phyloP scores from a whole-genome alignment of 1,139 yeast genomes.

The Arxiozyma telluris region DNA sequence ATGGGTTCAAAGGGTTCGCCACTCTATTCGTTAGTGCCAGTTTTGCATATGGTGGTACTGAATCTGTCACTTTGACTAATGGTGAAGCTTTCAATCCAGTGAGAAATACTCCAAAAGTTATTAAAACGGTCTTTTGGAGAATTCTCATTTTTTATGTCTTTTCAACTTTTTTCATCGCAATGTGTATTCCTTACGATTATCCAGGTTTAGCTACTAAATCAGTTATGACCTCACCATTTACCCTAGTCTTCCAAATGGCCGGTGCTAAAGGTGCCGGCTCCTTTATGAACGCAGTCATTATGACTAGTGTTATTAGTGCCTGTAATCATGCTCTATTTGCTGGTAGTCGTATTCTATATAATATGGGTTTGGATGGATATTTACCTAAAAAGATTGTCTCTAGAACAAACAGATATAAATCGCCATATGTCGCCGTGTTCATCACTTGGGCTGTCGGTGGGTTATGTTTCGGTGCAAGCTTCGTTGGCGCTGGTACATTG shows the following conservation, averaged over 20 bases:
- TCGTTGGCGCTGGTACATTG: constrained; percentile 31
- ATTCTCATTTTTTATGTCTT: constrained; percentile 39
- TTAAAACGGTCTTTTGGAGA: constrained; percentile 51
- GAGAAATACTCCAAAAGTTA: constrained; percentile 48
- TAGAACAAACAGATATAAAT: constrained; percentile 37
- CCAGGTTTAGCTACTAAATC: constrained; percentile 35
- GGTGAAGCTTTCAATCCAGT: constrained; percentile 58
- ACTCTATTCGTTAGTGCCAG: constrained; percentile 46
- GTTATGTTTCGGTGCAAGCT: constrained; percentile 32
- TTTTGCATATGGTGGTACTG: constrained; percentile 63
- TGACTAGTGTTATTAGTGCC: constrained; percentile 44
- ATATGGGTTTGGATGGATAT: constrained; percentile 41
- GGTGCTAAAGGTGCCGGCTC: constrained; percentile 38
- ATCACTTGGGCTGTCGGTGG: constrained; percentile 34
- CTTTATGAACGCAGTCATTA: constrained; percentile 43
- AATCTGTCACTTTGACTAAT: constrained; percentile 54
- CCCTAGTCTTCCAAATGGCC: constrained; percentile 50
- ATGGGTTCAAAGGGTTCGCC: constrained; percentile 37
- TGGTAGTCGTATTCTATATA: constrained; percentile 40
- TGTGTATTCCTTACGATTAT: constrained; percentile 41
- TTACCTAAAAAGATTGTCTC: constrained; percentile 40
- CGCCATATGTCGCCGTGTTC: constrained; percentile 38
- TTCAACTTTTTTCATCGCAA: constrained; percentile 39
- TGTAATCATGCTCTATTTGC: constrained; percentile 47
- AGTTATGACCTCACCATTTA: constrained; percentile 54